phyloP scores from a whole-genome alignment of 208 protist species.

The Tritrichomonas foetus region DNA sequence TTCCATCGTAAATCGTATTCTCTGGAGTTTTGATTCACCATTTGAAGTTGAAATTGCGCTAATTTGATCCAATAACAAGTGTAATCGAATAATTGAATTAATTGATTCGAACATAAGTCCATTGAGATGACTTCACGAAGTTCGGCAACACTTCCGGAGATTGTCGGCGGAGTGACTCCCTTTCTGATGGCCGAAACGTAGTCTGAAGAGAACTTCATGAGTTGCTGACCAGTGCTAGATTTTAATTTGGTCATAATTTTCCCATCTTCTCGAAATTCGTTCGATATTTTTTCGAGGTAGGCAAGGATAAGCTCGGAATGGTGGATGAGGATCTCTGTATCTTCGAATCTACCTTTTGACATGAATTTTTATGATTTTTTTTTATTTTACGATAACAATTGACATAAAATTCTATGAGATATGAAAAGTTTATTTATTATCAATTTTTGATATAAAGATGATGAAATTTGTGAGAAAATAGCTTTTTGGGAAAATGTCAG shows the following conservation, averaged over 20 bases:
- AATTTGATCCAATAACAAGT: neutral
- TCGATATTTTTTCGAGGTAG: neutral
- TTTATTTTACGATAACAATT: too few relatives aligned
- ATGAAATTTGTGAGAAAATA: too few relatives aligned
- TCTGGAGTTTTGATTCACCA: neutral
- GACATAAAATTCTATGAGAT: too few relatives aligned
- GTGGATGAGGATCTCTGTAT: neutral
- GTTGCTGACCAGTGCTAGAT: neutral
- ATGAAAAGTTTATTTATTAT: too few relatives aligned
- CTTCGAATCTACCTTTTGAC: neutral
- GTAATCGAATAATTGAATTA: neutral
- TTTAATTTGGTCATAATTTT: neutral
- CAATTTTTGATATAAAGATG: too few relatives aligned
- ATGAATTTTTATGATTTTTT: neutral
- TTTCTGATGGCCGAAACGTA: neutral
- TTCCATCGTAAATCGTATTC: constrained; percentile 26
- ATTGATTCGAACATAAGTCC: neutral
- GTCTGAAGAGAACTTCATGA: neutral
- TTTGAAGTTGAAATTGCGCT: neutral
- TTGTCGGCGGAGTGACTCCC: neutral
- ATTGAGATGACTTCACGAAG: neutral
- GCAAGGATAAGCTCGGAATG: neutral
- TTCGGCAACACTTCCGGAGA: neutral
- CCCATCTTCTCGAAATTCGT: neutral
- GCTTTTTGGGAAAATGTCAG: too few relatives aligned